Evolutionary conservation across 495 filamentous ascomycete genomes (phyloP).

Genomic region (Talaromyces wortmannii): DNA sequence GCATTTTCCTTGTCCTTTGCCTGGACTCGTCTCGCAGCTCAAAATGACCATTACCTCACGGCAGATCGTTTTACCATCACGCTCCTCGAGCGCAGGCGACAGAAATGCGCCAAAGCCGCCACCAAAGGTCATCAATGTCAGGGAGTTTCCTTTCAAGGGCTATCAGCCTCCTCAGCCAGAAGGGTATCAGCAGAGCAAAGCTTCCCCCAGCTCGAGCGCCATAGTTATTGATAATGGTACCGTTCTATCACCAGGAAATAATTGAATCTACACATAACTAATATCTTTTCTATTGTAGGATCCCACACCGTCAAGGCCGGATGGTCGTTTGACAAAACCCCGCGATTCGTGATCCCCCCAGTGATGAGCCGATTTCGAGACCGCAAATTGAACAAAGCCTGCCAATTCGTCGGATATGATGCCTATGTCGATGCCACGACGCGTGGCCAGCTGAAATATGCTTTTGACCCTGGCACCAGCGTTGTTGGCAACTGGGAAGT

Average conservation of each 20-base stretch:
- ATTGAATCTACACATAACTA: background rate
- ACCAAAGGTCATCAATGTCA: conserved; percentile 44
- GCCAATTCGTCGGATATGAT: conserved; percentile 85
- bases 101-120: conserved; percentile 38
- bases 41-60: conserved; percentile 45
- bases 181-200: conserved; percentile 55
- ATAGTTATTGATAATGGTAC: conserved; percentile 99
- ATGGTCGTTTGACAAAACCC: conserved; percentile 82
- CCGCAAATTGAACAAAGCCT: conserved; percentile 81
- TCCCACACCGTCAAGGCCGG: conserved; percentile 85
- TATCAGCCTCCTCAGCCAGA: conserved; percentile 60
- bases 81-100: conserved; percentile 24
- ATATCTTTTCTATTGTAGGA: conserved; percentile 40
- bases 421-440: conserved; percentile 91
- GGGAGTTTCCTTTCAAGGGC: conserved; percentile 74
- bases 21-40: conserved; percentile 3
- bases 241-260: no score
- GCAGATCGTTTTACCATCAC: conserved; percentile 30
- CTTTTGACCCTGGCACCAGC: conserved; percentile 84
- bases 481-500: conserved; percentile 97
- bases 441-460: conserved; percentile 78
- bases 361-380: conserved; percentile 92
- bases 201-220: conserved; percentile 50
- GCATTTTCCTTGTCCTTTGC: conserved; percentile 8
- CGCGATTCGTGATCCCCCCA: conserved; percentile 73